Conservation (phyloP, 2,329 filamentous ascomycete species). For the Apiospora marii region DNA sequence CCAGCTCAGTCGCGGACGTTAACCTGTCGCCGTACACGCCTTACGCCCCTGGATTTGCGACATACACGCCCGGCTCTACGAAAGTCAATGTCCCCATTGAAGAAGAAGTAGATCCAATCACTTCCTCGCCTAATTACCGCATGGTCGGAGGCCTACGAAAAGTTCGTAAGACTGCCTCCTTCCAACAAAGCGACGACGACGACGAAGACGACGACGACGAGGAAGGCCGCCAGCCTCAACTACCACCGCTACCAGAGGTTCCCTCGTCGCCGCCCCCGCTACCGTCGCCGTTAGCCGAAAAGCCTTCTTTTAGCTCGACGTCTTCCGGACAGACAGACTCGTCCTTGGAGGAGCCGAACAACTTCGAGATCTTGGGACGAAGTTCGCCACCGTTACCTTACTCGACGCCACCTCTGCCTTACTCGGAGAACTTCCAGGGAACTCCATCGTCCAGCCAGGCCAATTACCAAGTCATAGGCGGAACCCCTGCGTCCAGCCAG, state of each 20-base stretch:
- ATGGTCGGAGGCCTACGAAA: conserved; percentile 64
- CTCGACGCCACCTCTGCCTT: conserved; percentile 40
- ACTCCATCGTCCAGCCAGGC: conserved; percentile 52
- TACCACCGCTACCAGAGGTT: conserved; percentile 43
- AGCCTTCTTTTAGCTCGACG: conserved; percentile 49
- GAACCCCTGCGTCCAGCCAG: conserved; percentile 50
- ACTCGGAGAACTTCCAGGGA: conserved; percentile 48
- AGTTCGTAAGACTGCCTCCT: conserved; percentile 54
- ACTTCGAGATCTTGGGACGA: conserved; percentile 62
- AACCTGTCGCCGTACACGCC: conserved; percentile 47
- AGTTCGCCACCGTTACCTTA: conserved; percentile 49
- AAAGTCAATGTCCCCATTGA: conserved; percentile 38
- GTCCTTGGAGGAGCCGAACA: conserved; percentile 52
- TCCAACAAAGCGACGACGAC: conserved; percentile 42
- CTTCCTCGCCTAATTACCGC: conserved; percentile 61
- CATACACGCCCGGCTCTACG: conserved; percentile 1
- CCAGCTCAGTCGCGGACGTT: conserved; percentile 56
- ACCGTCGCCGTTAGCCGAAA: conserved; percentile 38
- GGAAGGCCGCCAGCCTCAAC: conserved; percentile 40
- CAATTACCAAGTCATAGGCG: conserved; percentile 56
- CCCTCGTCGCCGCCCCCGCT: conserved; percentile 31
- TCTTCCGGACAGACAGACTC: conserved; percentile 54
- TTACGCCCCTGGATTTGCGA: neutral
- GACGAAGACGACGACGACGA: conserved; percentile 43
- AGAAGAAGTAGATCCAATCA: conserved; percentile 32